Evolutionary conservation across 495 filamentous ascomycete species (phyloP).

Genomic region (Tetracladium marchalianum): DNA sequence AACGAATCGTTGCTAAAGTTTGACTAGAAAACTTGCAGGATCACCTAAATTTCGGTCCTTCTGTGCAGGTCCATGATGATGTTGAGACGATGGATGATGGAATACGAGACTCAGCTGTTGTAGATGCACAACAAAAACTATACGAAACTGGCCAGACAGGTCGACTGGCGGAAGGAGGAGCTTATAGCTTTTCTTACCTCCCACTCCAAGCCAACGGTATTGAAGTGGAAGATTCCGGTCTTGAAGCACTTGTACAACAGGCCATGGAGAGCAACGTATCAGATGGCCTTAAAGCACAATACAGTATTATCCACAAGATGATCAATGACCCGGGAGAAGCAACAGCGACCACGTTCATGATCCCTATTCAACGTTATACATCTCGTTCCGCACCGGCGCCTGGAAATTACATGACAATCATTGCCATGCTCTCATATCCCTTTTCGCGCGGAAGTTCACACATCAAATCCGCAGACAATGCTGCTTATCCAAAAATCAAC

Average conservation of each 20-base stretch:
- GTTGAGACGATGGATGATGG: slow-evolving; percentile 8
- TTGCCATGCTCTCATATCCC: slow-evolving; percentile 18
- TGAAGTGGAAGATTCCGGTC: too few species aligned
- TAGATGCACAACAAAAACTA: slow-evolving; percentile 24
- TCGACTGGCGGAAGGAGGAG: slow-evolving; percentile 2
- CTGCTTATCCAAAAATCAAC: slow-evolving; percentile 32
- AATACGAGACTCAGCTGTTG: slow-evolving; percentile 1
- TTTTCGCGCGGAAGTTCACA: slow-evolving; percentile 49
- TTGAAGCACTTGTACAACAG: not conserved
- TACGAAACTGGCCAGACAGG: slow-evolving; percentile 27
- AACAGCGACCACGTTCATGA: not conserved
- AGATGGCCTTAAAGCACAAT: slow-evolving; percentile 16
- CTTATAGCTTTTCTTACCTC: slow-evolving; percentile 6
- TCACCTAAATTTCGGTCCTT: slow-evolving; percentile 44
- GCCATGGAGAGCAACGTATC: not conserved
- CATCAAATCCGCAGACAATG: slow-evolving; percentile 29
- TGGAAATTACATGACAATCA: not conserved
- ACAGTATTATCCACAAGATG: slow-evolving; percentile 26
- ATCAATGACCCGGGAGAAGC: slow-evolving; percentile 16
- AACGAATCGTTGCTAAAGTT: too few species aligned
- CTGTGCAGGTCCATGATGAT: slow-evolving; percentile 22
- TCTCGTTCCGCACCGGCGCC: not conserved
- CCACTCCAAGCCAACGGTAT: too few species aligned
- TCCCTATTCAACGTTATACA: not conserved
- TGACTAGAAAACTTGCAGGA: slow-evolving; percentile 48